Base-by-base conservation (phyloP, 371 early-diverging fungal species). In the Mucor indicus region DNA sequence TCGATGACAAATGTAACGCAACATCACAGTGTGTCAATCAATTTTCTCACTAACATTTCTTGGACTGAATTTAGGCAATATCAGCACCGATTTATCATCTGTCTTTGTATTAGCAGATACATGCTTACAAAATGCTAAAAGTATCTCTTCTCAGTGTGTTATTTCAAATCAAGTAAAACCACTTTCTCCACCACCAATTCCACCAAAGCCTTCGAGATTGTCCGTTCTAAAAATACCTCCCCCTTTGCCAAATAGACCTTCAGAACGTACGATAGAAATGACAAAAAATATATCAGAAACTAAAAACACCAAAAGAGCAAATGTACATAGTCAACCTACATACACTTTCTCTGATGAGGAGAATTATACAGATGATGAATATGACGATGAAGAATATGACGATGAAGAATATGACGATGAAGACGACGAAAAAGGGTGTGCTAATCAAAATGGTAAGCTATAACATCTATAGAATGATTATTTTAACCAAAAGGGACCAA, bases 1-100 rank as follows among this genome's bases (percentile, higher is more conserved):
- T 72, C 32, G 46, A 54, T 13, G 59, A 75, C 44, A 63, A 75
- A 50, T 55, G 75, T 55, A 66, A 64, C 40, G 9, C 21, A 25
- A 16, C 33, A 38, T 23, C n/a, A 41, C 37, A 30, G 4, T 41
- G 17, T 27, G 16, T 31, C 31, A n/a, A n/a, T 35, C 22, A 33
- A 42, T 13, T 31, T 15, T 19, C 5, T 20, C 17, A 38, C 22
- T 33, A 33, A 33, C 5, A 7, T 15, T 33, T 11, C 35, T 13
- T 33, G 4, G 4, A 33, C 4, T 9, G 6, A 12, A 15, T 41
- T 4, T 33, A 43, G 51, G 22, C 13, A 51, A 43, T 21, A 27
- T 44, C 32, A 23, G 38, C 11, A 50, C 54, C 21, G 43, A 60
- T 41, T 38, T 57, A 12, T 47, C 61, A 15, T 37, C 53, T 10